A percentile compares a stretch with the other conserved stretches of the same genome.
Evolutionary conservation across 306 rosid species (phyloP).

Genomic region (Canavalia ensiformis): DNA sequence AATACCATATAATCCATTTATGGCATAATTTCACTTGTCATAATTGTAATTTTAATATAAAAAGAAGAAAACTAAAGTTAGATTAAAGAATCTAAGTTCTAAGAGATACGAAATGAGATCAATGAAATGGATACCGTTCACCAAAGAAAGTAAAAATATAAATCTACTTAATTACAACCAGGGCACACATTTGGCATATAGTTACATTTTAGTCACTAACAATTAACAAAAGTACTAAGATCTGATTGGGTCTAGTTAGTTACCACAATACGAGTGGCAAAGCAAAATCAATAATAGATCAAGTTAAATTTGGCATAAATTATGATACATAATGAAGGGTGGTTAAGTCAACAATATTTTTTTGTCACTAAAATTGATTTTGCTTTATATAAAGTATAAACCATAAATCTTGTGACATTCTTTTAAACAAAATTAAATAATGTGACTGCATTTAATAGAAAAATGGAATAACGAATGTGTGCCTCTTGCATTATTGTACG

Average conservation of each 20-base stretch:
- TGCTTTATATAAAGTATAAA: not conserved
- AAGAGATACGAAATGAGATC: not conserved
- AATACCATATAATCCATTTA: conserved; percentile 36
- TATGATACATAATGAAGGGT: not conserved
- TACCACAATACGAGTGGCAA: too few relatives aligned
- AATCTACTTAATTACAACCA: not conserved
- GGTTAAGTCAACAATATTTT: not conserved
- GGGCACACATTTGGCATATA: not conserved
- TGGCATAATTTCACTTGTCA: conserved; percentile 7
- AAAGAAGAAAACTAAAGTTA: not conserved
- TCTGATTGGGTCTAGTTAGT: too few relatives aligned
- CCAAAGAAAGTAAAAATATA: conserved; percentile 29
- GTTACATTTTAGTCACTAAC: too few relatives aligned
- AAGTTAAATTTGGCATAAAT: not conserved
- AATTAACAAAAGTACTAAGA: too few relatives aligned
- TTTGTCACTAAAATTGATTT: not conserved
- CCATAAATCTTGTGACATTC: not conserved
- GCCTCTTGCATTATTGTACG: conserved; percentile 37
- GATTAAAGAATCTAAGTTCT: not conserved
- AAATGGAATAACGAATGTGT: not conserved
- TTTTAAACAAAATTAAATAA: not conserved
- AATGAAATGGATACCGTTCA: not conserved
- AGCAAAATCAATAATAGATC: not conserved
- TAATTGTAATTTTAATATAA: conserved; percentile 1
- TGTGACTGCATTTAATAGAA: not conserved